phyloP scores from a whole-genome alignment of 2,329 filamentous ascomycete species.

The Rachicladosporium sp. region DNA sequence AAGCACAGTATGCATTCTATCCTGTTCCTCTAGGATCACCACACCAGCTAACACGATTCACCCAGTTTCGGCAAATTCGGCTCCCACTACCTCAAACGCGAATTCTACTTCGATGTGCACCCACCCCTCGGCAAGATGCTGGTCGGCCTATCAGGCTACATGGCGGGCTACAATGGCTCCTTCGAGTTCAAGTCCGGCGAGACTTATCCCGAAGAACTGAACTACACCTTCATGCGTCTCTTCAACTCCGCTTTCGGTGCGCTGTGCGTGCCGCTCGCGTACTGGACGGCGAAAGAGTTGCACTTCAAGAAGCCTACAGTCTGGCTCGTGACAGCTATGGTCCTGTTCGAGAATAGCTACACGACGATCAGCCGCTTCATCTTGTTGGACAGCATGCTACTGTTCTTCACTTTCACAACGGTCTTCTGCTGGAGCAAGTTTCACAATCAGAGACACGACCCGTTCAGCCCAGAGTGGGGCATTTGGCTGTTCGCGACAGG shows the following conservation, averaged over 20 bases:
- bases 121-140: slow-evolving; percentile 97
- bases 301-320: slow-evolving; percentile 76
- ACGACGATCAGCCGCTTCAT: slow-evolving; percentile 98
- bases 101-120: slow-evolving; percentile 98
- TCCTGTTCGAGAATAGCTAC: slow-evolving; percentile 97
- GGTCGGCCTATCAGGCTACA: slow-evolving; percentile 86
- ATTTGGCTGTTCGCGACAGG: slow-evolving; percentile 89
- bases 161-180: slow-evolving; percentile 95
- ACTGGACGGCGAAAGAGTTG: slow-evolving; percentile 86
- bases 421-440: slow-evolving; percentile 96
- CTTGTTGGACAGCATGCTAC: slow-evolving; percentile 92
- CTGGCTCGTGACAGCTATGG: slow-evolving; percentile 93
- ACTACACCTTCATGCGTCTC: slow-evolving; percentile 96
- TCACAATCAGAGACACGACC: slow-evolving; percentile 72
- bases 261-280: slow-evolving; percentile 82
- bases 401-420: slow-evolving; percentile 97
- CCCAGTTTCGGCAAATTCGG: slow-evolving; percentile 83
- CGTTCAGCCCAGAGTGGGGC: slow-evolving; percentile 87
- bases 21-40: neutral
- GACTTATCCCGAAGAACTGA: slow-evolving; percentile 80
- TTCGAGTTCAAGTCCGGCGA: slow-evolving; percentile 99
- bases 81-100: slow-evolving; percentile 96
- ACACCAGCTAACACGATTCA: neutral
- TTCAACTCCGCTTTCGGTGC: slow-evolving; percentile 96
- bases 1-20: slow-evolving; percentile 55